These are phyloP conservation scores for Hypomyces perniciosus DNA, from an alignment of 2,329 filamentous ascomycete species.

Conservation along the genomic window DNA sequence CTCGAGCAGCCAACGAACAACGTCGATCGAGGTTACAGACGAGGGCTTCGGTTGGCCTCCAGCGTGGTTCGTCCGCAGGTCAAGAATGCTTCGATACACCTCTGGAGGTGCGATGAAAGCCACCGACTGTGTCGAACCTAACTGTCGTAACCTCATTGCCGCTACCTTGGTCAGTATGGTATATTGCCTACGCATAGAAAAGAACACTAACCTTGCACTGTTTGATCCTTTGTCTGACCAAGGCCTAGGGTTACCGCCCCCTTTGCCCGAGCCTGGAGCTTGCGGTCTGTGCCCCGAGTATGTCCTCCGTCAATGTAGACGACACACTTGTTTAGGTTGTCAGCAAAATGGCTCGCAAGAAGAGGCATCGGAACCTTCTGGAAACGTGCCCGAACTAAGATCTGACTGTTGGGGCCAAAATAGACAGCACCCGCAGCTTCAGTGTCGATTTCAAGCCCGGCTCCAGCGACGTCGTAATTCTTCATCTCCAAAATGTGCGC, in stretches of 20 bases:
- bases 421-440: too few relatives aligned
- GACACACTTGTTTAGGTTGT: too few relatives aligned
- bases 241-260: constrained; percentile 52
- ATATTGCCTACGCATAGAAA: background rate
- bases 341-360: too few relatives aligned
- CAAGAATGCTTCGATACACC: constrained; percentile 54
- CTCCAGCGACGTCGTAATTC: too few relatives aligned
- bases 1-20: constrained; percentile 54
- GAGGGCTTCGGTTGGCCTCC: background rate
- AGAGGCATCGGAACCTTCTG: too few relatives aligned
- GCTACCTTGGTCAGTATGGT: constrained; percentile 31
- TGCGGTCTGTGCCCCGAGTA: constrained; percentile 54
- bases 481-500: too few relatives aligned
- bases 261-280: constrained; percentile 39
- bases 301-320: too few relatives aligned
- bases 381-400: too few relatives aligned
- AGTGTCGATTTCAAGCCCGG: too few relatives aligned
- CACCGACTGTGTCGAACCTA: constrained; percentile 49
- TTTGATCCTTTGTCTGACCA: constrained; percentile 53
- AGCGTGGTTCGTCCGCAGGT: constrained; percentile 25
- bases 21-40: constrained; percentile 16
- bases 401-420: too few relatives aligned
- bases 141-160: constrained; percentile 58
- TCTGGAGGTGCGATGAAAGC: constrained; percentile 52
- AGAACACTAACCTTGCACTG: constrained; percentile 46